phyloP scores from a whole-genome alignment of 345 rosid species.

The Pseudoturritis turrita region DNA sequence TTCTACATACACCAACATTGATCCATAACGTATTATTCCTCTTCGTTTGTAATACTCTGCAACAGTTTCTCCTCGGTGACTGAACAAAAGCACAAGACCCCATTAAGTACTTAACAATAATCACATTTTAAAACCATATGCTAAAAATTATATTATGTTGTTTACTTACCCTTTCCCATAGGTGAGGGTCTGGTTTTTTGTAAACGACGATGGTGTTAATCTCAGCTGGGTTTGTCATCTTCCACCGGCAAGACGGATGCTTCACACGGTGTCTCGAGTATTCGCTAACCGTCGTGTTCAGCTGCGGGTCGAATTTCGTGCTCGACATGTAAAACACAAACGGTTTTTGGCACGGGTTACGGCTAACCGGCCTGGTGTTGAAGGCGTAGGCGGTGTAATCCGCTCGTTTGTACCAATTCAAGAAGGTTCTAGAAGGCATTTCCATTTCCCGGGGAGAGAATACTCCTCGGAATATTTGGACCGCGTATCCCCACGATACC shows the following conservation, averaged over 20 bases:
- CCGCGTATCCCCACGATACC: conserved; percentile 86
- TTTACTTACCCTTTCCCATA: conserved; percentile 76
- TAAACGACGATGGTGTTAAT: conserved; percentile 49
- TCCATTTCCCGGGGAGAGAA: conserved; percentile 90
- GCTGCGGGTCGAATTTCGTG: conserved; percentile 40
- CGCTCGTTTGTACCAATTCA: conserved; percentile 89
- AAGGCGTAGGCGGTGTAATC: conserved; percentile 93
- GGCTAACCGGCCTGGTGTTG: conserved; percentile 88
- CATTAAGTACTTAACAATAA: neutral
- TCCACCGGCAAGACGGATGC: conserved; percentile 81
- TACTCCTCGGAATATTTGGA: conserved; percentile 77
- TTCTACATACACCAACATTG: conserved; percentile 72
- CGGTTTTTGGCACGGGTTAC: conserved; percentile 94
- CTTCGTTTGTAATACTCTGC: conserved; percentile 47
- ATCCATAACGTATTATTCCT: conserved; percentile 59
- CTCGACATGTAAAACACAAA: conserved; percentile 73
- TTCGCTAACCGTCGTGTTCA: conserved; percentile 56
- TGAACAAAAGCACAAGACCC: conserved; percentile 14
- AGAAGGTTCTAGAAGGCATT: conserved; percentile 92
- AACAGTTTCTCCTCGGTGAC: conserved; percentile 55
- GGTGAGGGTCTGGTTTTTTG: conserved; percentile 64
- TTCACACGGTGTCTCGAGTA: conserved; percentile 51
- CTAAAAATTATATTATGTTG: neutral
- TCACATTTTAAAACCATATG: neutral
- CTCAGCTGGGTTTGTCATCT: conserved; percentile 63